These are phyloP conservation scores for Elsinoe ampelina DNA, from an alignment of 2,329 filamentous ascomycete genomes.

Conservation along the genomic window DNA sequence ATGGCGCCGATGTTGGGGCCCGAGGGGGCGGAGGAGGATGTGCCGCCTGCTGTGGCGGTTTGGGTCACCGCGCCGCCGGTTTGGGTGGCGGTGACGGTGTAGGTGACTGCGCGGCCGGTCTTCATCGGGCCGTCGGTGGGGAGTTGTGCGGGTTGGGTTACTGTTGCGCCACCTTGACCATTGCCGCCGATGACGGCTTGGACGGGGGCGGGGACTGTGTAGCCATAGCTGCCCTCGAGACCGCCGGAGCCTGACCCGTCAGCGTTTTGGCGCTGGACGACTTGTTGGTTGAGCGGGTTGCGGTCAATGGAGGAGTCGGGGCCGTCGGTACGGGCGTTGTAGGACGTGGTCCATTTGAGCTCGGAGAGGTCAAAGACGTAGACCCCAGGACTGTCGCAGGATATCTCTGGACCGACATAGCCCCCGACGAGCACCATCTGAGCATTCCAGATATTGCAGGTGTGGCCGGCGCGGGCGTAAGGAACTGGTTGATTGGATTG, in stretches of 20 bases:
- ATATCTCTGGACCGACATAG: slow-evolving; percentile 50
- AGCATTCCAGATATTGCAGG: slow-evolving; percentile 67
- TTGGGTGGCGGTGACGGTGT: slow-evolving; percentile 49
- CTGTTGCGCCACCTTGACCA: slow-evolving; percentile 57
- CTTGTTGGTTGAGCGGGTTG: slow-evolving; percentile 44
- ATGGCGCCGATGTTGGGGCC: slow-evolving; percentile 46
- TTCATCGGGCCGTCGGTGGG: slow-evolving; percentile 61
- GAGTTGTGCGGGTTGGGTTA: slow-evolving; percentile 52
- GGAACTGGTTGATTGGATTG: slow-evolving; percentile 38
- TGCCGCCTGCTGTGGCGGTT: slow-evolving; percentile 35
- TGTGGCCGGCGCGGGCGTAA: slow-evolving; percentile 59
- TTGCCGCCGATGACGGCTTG: slow-evolving; percentile 59
- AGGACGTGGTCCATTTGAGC: slow-evolving; percentile 47
- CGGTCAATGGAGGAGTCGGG: slow-evolving; percentile 23
- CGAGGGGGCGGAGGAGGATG: slow-evolving; percentile 34
- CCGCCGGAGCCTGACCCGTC: slow-evolving; percentile 41
- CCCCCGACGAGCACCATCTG: slow-evolving; percentile 76
- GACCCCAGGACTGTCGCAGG: slow-evolving; percentile 59
- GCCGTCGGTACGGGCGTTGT: slow-evolving; percentile 16
- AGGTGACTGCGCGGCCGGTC: slow-evolving; percentile 60
- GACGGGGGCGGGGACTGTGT: slow-evolving; percentile 59
- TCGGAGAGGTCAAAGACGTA: slow-evolving; percentile 70
- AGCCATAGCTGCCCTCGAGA: slow-evolving; percentile 54
- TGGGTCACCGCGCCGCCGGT: slow-evolving; percentile 38
- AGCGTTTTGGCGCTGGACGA: slow-evolving; percentile 35